Percentiles rank a stretch among this genome's conserved stretches.
These are phyloP conservation scores for Marchantia polymorpha DNA, from an alignment of 225 moss, liverwort and hornwort genomes.

Conservation along the genomic window DNA sequence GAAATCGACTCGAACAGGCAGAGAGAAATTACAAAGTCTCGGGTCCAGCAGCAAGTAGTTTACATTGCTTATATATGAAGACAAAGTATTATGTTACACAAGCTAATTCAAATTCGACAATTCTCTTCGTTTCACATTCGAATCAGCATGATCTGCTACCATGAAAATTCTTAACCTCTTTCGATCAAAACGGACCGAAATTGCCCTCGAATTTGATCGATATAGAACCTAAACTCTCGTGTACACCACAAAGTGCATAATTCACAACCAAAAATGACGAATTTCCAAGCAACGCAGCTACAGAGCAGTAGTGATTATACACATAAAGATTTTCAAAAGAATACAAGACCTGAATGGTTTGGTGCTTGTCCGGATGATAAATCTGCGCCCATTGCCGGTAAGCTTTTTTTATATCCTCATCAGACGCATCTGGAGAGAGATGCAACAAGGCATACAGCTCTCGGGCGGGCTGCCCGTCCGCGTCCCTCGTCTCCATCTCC, in stretches of 20 bases:
- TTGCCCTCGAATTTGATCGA: background rate
- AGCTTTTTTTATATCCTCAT: conserved; percentile 88
- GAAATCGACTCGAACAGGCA: background rate
- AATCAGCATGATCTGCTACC: background rate
- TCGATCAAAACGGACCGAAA: background rate
- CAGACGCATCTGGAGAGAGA: conserved; percentile 86
- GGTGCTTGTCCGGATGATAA: conserved; percentile 97
- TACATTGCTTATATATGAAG: background rate
- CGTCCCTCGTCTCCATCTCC: conserved; percentile 44
- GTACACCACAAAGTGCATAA: background rate
- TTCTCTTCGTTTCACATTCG: background rate
- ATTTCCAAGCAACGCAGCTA: background rate
- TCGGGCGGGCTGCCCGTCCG: conserved; percentile 53
- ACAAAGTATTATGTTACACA: background rate
- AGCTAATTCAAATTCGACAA: background rate
- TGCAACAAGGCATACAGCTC: conserved; percentile 93
- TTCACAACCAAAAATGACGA: background rate
- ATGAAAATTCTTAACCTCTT: too few species aligned
- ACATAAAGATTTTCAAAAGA: background rate
- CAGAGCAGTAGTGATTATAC: background rate
- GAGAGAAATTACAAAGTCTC: background rate
- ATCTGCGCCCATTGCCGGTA: conserved; percentile 96
- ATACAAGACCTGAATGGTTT: conserved; percentile 63
- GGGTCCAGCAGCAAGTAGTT: background rate
- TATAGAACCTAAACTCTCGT: background rate